Conservation (phyloP, 805 yeast species). For the Ogataea siamensis region DNA sequence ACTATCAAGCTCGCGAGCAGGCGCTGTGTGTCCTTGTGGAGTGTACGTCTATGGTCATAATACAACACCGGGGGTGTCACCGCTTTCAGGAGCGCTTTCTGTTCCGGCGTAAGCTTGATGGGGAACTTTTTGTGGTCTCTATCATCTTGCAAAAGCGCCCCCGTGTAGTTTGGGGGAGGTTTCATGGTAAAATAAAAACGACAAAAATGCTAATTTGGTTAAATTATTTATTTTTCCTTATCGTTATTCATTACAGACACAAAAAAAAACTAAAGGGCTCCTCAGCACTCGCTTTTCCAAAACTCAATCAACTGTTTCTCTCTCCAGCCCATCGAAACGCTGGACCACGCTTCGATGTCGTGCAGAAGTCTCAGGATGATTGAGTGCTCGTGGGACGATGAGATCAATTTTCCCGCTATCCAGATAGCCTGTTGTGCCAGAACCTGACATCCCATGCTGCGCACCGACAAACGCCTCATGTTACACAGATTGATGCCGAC, state of each 20-base stretch:
- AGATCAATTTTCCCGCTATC: slow-evolving; percentile 28
- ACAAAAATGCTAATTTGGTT: not conserved
- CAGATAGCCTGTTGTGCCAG: slow-evolving; percentile 27
- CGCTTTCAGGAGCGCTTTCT: slow-evolving; percentile 24
- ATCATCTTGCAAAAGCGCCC: slow-evolving; percentile 27
- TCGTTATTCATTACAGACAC: slow-evolving; percentile 9
- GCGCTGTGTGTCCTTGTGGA: slow-evolving; percentile 19
- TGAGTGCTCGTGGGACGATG: slow-evolving; percentile 27
- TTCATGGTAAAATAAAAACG: slow-evolving; percentile 20
- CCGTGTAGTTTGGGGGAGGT: slow-evolving; percentile 25
- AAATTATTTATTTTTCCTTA: slow-evolving; percentile 1
- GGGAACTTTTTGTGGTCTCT: slow-evolving; percentile 26
- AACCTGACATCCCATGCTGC: slow-evolving; percentile 21
- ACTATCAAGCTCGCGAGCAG: slow-evolving; percentile 24
- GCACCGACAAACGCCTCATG: slow-evolving; percentile 15
- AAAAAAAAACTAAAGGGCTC: not conserved
- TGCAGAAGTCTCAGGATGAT: slow-evolving; percentile 23
- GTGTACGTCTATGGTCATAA: slow-evolving; percentile 4
- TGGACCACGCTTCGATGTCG: slow-evolving; percentile 25
- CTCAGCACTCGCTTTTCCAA: slow-evolving; percentile 29
- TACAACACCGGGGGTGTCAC: slow-evolving; percentile 14
- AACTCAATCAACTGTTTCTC: slow-evolving; percentile 26
- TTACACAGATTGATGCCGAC: slow-evolving; percentile 32
- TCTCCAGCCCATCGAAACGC: slow-evolving; percentile 24
- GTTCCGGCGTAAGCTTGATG: slow-evolving; percentile 26